Percentiles rank a stretch among this genome's conserved stretches.
These are phyloP conservation scores for Phycomyces blakesleeanus DNA, from an alignment of 192 early-diverging fungal species.

Conservation along the genomic window DNA sequence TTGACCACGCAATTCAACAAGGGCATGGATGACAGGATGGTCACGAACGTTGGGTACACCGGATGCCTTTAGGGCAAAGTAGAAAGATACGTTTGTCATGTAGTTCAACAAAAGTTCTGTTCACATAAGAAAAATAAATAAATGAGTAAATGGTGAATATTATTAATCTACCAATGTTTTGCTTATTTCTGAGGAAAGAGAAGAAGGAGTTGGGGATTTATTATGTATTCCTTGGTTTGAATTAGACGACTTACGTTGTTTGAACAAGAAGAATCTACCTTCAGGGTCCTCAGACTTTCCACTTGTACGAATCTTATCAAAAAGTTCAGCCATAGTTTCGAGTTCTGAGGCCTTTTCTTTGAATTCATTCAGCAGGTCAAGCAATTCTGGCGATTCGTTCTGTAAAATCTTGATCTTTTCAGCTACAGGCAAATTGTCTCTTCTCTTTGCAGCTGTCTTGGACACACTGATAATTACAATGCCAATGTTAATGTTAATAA, in stretches of 20 bases:
- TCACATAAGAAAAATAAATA: background rate
- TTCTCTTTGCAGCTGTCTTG: constrained; percentile 14
- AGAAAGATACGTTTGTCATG: constrained; percentile 87
- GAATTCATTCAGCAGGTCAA: constrained; percentile 64
- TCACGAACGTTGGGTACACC: constrained; percentile 54
- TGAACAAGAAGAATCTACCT: constrained; percentile 27
- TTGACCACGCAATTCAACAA: constrained; percentile 72
- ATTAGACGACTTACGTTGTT: constrained; percentile 27
- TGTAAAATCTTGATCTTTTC: constrained; percentile 66
- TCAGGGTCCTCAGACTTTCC: constrained; percentile 13
- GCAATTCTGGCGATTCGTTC: constrained; percentile 70
- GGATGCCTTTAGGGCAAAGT: constrained; percentile 67
- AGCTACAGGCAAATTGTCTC: constrained; percentile 47
- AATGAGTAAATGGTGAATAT: too few relatives aligned
- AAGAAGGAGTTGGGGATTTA: too few relatives aligned
- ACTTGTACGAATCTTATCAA: constrained; percentile 18
- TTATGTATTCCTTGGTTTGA: background rate
- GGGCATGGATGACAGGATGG: constrained; percentile 81
- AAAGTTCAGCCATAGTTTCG: constrained; percentile 29
- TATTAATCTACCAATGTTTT: too few relatives aligned
- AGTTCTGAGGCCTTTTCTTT: constrained; percentile 39
- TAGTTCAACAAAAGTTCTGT: constrained; percentile 63
- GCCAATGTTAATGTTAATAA: too few relatives aligned
- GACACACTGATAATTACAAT: background rate
- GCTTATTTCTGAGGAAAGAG: too few relatives aligned